Evolutionary conservation across 1,284 basidiomycete species (phyloP), one percentile per base, ranked within the genome.

Genomic region (Austroboletus rostrupii): DNA sequence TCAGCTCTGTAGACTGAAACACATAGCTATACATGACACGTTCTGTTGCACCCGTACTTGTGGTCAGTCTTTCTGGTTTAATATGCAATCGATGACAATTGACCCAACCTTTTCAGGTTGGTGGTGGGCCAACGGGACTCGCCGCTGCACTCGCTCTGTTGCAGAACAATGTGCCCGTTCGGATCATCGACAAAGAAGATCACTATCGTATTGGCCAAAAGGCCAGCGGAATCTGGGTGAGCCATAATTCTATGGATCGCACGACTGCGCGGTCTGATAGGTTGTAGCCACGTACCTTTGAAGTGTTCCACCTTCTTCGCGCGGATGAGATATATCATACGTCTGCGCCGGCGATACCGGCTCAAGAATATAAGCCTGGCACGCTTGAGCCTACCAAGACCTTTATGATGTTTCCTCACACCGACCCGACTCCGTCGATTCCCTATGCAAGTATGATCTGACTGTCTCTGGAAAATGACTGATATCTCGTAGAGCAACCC

Each of bases 121-220:
- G 78, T 5, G 76, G 72, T 28, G 79, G 78, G 13, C 72, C 79
- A 32, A 61, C 76, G 0, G 79, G 79, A 19, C 68, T 81, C 35
- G 69, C 69, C 12, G 71, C 70, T n/a, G 79, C 79, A 0, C 71
- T 73, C 12, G 67, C 73, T 0, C 65, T 81, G 20, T 60, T 74
- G 40, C 66, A 68, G 43, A 70, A 72, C 33, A 68, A 72, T 19
- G 56, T 77, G 44, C 61, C 66, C 2, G 65, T 73, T 10, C 70
- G 72, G 14, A 61, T 73, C 29, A 61, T 73, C 19, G 63, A 72
- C 19, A 73, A 68, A 46, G 61, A 58, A 13, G 45, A 33, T 3
- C 50, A 57, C 1, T 49, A 59, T 28, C 58, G 28, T 6, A 36
- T 56, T 13, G 59, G 61, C 4, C 62, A 66, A 23, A 65, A 71